These are phyloP conservation scores for Heterobasidion irregulare DNA, from an alignment of 1,284 basidiomycete species.

Conservation along the genomic window DNA sequence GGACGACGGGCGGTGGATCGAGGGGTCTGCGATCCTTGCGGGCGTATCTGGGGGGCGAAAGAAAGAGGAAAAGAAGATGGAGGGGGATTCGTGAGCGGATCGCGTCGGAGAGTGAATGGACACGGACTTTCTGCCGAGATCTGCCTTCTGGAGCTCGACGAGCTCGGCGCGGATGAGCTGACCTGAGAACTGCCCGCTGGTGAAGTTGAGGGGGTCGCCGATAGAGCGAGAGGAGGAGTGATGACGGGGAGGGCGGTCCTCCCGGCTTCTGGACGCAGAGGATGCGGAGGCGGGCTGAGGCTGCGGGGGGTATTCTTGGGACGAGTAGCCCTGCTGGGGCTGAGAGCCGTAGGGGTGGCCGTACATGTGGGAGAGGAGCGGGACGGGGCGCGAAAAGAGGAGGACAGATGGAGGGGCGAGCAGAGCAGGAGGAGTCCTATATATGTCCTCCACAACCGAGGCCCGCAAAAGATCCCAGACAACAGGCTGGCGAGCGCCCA, in stretches of 20 bases:
- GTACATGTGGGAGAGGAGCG: conserved; percentile 1
- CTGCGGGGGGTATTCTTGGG: conserved; percentile 1
- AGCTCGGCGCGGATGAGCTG: conserved; percentile 51
- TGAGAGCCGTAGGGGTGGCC: conserved; percentile 1
- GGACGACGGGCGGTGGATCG: conserved; percentile 33
- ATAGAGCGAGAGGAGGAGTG: conserved; percentile 14
- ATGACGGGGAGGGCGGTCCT: conserved; percentile 5
- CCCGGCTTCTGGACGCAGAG: conserved; percentile 3
- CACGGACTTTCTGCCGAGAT: conserved; percentile 55
- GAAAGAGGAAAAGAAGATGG: background rate
- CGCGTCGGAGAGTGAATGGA: background rate
- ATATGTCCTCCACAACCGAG: background rate
- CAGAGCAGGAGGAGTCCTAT: background rate
- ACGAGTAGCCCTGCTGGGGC: conserved; percentile 1
- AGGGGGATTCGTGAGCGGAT: background rate
- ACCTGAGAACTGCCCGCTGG: conserved; percentile 50
- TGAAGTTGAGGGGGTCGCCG: conserved; percentile 41
- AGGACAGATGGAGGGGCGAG: background rate
- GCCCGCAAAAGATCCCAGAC: background rate
- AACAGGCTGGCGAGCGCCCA: no score
- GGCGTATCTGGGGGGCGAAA: conserved; percentile 22
- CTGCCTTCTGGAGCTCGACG: conserved; percentile 53
- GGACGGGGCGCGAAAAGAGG: background rate
- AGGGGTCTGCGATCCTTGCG: conserved; percentile 31
- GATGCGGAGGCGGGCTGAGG: conserved; percentile 3